phyloP scores from a whole-genome alignment of 2,329 filamentous ascomycete species.

The Colletotrichum navitas region DNA sequence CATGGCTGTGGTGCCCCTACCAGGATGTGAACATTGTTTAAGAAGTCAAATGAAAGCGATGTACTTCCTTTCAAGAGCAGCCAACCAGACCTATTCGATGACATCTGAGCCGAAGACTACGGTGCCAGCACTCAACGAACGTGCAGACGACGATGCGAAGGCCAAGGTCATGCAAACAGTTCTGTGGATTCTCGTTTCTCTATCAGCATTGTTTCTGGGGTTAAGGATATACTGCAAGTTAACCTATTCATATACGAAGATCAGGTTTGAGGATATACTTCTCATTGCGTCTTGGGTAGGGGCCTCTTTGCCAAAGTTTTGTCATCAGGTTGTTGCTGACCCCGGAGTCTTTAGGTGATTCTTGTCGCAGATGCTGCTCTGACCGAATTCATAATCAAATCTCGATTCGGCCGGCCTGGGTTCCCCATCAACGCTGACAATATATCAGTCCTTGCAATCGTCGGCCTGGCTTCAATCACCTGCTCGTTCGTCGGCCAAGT shows the following conservation, averaged over 20 bases:
- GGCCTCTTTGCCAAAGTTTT: no score
- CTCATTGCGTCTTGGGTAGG: constrained; percentile 46
- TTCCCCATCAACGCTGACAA: constrained; percentile 28
- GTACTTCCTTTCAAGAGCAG: constrained; percentile 13
- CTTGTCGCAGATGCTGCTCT: constrained; percentile 32
- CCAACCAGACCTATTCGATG: constrained; percentile 13
- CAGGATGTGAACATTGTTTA: constrained; percentile 28
- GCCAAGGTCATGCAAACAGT: constrained; percentile 31
- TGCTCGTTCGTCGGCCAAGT: constrained; percentile 50
- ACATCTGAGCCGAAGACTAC: constrained; percentile 22
- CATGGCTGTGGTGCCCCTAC: constrained; percentile 35
- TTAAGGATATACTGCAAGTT: constrained; percentile 46
- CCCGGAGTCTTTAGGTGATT: not conserved
- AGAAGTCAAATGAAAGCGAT: constrained; percentile 18
- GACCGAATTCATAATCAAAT: constrained; percentile 40
- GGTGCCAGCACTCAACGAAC: constrained; percentile 20
- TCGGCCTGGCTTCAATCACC: constrained; percentile 45
- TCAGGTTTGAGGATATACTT: constrained; percentile 48
- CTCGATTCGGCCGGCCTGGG: constrained; percentile 32
- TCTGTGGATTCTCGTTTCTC: constrained; percentile 43
- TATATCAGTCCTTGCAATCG: constrained; percentile 16
- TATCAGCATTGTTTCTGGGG: constrained; percentile 44
- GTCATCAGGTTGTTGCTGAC: not conserved
- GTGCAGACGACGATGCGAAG: constrained; percentile 23
- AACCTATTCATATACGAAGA: constrained; percentile 42